Evolutionary conservation across 768 basidiomycete genomes (phyloP).

Genomic region (Tylopilus plumbeoviolaceoides): DNA sequence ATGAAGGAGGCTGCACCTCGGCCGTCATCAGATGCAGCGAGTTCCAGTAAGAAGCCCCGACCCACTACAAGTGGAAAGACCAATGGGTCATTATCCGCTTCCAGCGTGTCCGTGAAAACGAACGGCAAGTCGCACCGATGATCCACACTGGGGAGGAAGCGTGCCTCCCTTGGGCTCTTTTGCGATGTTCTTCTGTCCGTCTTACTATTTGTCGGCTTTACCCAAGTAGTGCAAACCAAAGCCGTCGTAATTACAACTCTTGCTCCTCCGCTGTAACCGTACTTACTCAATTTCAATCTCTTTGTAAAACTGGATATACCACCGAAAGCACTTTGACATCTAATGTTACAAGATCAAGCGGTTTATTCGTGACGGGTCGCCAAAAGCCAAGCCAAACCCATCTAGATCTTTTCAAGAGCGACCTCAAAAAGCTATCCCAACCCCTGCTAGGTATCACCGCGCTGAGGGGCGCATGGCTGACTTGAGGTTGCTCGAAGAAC

Average conservation of each 20-base stretch:
- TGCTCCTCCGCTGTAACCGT: constrained; percentile 23
- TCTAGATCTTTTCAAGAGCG: constrained; percentile 5
- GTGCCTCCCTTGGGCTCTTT: constrained; percentile 18
- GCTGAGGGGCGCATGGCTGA: constrained; percentile 33
- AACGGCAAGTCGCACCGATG: constrained; percentile 63
- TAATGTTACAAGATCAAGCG: constrained; percentile 23
- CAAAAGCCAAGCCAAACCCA: constrained; percentile 1
- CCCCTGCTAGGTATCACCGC: constrained; percentile 24
- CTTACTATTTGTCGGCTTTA: constrained; percentile 21
- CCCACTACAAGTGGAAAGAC: constrained; percentile 45
- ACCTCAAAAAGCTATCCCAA: background rate
- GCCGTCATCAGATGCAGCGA: constrained; percentile 44
- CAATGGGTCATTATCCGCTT: constrained; percentile 46
- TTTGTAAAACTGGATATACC: constrained; percentile 11
- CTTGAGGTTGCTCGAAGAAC: constrained; percentile 32
- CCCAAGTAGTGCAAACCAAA: constrained; percentile 23
- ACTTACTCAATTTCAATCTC: constrained; percentile 15
- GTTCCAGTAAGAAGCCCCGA: constrained; percentile 56
- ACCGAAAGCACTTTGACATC: constrained; percentile 9
- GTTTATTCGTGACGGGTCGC: constrained; percentile 3
- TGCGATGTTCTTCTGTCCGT: constrained; percentile 16
- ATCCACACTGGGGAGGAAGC: constrained; percentile 18
- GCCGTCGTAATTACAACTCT: constrained; percentile 27
- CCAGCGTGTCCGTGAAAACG: constrained; percentile 43
- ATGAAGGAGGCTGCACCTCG: constrained; percentile 77